These are phyloP conservation scores for Raffaelea deltoideospora DNA, from an alignment of 2,329 filamentous ascomycete genomes.

Conservation along the genomic window DNA sequence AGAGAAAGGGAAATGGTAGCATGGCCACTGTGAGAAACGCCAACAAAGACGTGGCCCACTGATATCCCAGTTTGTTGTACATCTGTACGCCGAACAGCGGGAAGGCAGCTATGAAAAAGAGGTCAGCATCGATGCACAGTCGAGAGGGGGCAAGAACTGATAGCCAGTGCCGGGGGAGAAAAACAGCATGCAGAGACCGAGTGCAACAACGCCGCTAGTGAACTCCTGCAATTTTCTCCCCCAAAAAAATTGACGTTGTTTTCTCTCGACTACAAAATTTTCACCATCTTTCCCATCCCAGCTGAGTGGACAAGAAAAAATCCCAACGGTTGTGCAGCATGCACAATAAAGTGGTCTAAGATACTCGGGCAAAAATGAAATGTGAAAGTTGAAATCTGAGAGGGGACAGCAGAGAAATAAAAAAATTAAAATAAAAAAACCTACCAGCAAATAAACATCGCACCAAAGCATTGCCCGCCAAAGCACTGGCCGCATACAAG, in stretches of 20 bases:
- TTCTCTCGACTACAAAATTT: too few relatives aligned
- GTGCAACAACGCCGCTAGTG: too few relatives aligned
- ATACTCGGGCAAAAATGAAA: not conserved
- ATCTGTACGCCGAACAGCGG: conserved; percentile 61
- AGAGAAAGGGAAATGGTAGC: conserved; percentile 49
- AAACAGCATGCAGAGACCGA: too few relatives aligned
- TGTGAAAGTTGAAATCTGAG: not conserved
- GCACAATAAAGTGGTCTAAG: too few relatives aligned
- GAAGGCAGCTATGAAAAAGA: conserved; percentile 44
- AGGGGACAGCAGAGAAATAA: not conserved
- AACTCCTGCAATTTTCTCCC: too few relatives aligned
- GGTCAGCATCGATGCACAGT: not conserved
- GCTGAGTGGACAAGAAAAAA: too few relatives aligned
- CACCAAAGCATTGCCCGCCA: conserved; percentile 73
- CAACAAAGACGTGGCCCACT: conserved; percentile 51
- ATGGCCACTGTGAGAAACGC: conserved; percentile 46
- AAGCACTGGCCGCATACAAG: conserved; percentile 57
- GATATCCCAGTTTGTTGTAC: conserved; percentile 53
- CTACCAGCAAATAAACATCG: conserved; percentile 59
- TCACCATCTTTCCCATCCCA: too few relatives aligned
- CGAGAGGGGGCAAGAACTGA: too few relatives aligned
- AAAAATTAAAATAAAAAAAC: conserved; percentile 11
- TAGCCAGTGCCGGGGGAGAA: too few relatives aligned
- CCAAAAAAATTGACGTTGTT: too few relatives aligned
- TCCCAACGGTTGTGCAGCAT: too few relatives aligned